phyloP scores from a whole-genome alignment of 2,329 filamentous ascomycete species.

The Colletotrichum magnum region DNA sequence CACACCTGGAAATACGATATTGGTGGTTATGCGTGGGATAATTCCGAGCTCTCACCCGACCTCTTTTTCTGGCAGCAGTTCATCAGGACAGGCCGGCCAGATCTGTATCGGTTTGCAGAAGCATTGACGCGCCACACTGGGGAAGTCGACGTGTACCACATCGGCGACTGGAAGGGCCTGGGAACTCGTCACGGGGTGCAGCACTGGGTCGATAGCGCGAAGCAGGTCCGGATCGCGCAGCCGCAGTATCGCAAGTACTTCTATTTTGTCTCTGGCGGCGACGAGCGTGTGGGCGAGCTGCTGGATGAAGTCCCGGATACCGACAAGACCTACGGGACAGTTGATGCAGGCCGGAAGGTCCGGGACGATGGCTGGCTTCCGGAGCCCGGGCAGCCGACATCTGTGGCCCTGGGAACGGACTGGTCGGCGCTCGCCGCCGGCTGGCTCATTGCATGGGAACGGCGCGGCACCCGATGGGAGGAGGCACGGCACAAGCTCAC shows the following conservation, averaged over 20 bases:
- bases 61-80: conserved; percentile 75
- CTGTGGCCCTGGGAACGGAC: conserved; percentile 70
- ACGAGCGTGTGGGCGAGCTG: conserved; percentile 70
- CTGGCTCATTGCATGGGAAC: conserved; percentile 73
- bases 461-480: conserved; percentile 66
- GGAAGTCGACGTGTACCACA: conserved; percentile 72
- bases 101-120: conserved; percentile 72
- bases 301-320: conserved; percentile 65
- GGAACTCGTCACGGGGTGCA: conserved; percentile 75
- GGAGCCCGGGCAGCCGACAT: conserved; percentile 55
- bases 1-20: conserved; percentile 75
- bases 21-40: conserved; percentile 76
- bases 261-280: conserved; percentile 69
- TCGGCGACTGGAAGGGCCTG: conserved; percentile 69
- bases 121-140: conserved; percentile 70
- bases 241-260: conserved; percentile 68
- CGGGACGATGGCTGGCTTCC: conserved; percentile 64
- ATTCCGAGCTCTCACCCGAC: conserved; percentile 74
- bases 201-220: conserved; percentile 73
- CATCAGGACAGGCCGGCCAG: conserved; percentile 68
- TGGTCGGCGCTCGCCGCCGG: conserved; percentile 69
- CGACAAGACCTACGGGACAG: conserved; percentile 64
- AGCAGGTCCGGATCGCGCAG: conserved; percentile 73
- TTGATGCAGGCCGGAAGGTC: conserved; percentile 73
- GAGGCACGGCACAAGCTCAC: conserved; percentile 65